Base-by-base conservation (phyloP, 2,329 filamentous ascomycete species). In the Beauveria brongniartii region DNA sequence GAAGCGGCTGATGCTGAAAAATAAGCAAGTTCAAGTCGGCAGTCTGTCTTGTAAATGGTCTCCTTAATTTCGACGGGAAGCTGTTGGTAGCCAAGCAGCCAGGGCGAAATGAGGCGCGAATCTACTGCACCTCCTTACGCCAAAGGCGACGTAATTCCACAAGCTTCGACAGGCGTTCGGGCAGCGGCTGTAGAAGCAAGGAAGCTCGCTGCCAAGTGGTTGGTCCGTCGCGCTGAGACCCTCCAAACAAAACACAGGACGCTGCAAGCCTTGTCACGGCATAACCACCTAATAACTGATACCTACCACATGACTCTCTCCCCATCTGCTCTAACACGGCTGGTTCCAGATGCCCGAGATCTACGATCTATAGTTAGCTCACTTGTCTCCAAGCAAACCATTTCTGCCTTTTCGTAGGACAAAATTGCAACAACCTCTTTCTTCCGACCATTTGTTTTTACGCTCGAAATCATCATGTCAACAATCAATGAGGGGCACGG, bases 401-500 rank as follows among this genome's bases (percentile, higher is more conserved):
- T 14, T 14, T 22, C 18, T 9, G 10, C 43, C 28, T 6, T 34
- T 40, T 7, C 5, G 30, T 7, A 14, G 30, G 7, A 18, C 8
- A 3, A 4, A 26, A 40, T 10, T 16, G 6, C 22, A 16, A 12
- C 24, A 9, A 9, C 18, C 14, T 7, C 20, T 28, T 18, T 18
- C 26, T 14, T 40, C 12, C 9, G 6, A 14, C 26, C 37, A 34
- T 50, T 40, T 51, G 44, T 51, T 43, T 28, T 50, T 26, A 14
- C 14, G 6, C 34, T 46, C n/a, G 37, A 59, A 51, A 59, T 52
- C 52, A 26, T 37, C 51, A 59, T 50, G 56, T 59, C 56, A 59
- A 59, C 56, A 59, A 59, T 43, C 47, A 44, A 52, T 51, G 55
- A 59, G 55, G 55, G 56, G 47, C 56, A 59, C 37, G 44, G 56